A percentile compares a stretch with the other conserved stretches of the same genome.
Conservation (phyloP, 108 stramenopile species). For the Cylindrotheca fusiformis region DNA sequence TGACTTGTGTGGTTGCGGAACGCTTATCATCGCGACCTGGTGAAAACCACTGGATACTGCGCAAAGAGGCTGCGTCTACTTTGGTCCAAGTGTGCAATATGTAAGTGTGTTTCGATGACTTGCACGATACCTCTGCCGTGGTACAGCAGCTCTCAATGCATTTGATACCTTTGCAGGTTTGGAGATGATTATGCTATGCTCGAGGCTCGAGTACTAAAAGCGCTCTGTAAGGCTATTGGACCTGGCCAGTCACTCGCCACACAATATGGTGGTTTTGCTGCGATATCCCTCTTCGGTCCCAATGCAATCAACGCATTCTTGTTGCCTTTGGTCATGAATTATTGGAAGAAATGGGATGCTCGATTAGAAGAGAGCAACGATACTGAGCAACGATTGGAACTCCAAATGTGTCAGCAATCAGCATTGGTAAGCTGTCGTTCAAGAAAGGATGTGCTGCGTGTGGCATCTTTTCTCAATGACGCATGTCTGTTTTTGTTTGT, state of each 20-base stretch:
- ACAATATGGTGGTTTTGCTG: conserved; percentile 80
- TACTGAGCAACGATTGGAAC: conserved; percentile 38
- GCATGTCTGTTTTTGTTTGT: too few species aligned
- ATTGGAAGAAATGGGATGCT: conserved; percentile 60
- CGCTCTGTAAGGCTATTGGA: conserved; percentile 55
- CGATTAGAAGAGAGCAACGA: conserved; percentile 13
- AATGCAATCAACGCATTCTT: conserved; percentile 80
- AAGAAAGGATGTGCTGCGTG: neutral
- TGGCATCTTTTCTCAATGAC: too few species aligned
- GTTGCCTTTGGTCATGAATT: conserved; percentile 56
- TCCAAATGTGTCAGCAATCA: conserved; percentile 73
- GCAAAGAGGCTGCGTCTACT: conserved; percentile 56
- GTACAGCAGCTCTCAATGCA: neutral
- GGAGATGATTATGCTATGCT: conserved; percentile 75
- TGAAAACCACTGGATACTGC: conserved; percentile 72
- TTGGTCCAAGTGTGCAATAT: conserved; percentile 64
- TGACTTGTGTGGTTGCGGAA: conserved; percentile 82
- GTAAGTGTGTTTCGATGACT: conserved; percentile 26
- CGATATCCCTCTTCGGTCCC: conserved; percentile 72
- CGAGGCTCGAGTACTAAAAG: conserved; percentile 64
- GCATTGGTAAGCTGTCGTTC: conserved; percentile 22
- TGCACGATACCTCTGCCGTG: neutral
- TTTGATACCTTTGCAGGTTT: conserved; percentile 25
- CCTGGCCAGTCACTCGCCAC: conserved; percentile 41
- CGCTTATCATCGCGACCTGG: conserved; percentile 33